phyloP scores from a whole-genome alignment of 306 rosid genomes.

The Hylodesmum podocarpum region DNA sequence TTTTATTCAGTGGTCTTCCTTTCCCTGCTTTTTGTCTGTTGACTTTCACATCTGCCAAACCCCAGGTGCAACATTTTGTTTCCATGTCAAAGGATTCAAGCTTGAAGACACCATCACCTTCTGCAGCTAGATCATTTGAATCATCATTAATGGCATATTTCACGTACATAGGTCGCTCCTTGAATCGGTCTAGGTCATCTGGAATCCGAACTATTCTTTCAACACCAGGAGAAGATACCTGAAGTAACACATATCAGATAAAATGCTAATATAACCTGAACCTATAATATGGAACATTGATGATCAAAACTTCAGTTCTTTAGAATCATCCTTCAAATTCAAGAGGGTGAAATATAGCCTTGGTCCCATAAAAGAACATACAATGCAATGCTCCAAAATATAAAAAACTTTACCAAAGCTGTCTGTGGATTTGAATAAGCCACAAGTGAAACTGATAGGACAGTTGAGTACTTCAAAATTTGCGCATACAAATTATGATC shows the following conservation, averaged over 20 bases:
- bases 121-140: slow-evolving; percentile 49
- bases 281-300: background rate
- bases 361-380: background rate
- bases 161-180: slow-evolving; percentile 81
- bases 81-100: slow-evolving; percentile 77
- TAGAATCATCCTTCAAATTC: slow-evolving; percentile 4
- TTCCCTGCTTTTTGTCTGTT: slow-evolving; percentile 91
- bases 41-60: slow-evolving; percentile 74
- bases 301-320: background rate
- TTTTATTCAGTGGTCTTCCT: slow-evolving; percentile 89
- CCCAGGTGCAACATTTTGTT: slow-evolving; percentile 78
- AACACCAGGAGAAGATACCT: slow-evolving; percentile 99
- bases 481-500: slow-evolving; percentile 5
- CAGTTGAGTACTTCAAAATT: background rate
- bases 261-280: background rate
- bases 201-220: slow-evolving; percentile 85
- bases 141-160: slow-evolving; percentile 49
- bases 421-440: background rate
- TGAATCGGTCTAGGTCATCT: slow-evolving; percentile 78
- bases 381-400: slow-evolving; percentile 11
- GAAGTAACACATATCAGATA: slow-evolving; percentile 29
- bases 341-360: background rate
- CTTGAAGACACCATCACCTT: slow-evolving; percentile 74
- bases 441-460: slow-evolving; percentile 3
- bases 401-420: background rate